Conservation (phyloP, 495 filamentous ascomycete species). For the Hyaloscypha bicolor region DNA sequence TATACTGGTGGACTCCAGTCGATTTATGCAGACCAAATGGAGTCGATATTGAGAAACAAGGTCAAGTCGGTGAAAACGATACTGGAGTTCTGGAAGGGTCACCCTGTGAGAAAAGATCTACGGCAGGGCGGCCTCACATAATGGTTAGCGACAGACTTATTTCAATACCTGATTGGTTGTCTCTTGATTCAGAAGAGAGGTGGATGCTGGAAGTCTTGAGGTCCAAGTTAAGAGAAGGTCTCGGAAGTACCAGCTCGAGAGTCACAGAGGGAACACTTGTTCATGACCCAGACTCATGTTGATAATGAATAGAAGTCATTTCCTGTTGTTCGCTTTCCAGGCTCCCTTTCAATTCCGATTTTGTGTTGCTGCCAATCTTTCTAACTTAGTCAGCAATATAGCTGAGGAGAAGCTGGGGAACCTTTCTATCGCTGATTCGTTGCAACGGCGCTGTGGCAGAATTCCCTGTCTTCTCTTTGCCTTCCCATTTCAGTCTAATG, state of each 20-base stretch:
- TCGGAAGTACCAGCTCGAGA: not conserved
- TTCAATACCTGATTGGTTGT: slow-evolving; percentile 39
- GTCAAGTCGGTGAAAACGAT: not conserved
- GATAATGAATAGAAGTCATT: not conserved
- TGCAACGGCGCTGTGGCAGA: too few species aligned
- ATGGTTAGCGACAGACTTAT: slow-evolving; percentile 38
- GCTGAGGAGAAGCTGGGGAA: too few species aligned
- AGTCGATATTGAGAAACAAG: slow-evolving; percentile 15
- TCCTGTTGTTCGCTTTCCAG: not conserved
- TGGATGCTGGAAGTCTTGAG: slow-evolving; percentile 43
- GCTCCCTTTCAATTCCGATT: not conserved
- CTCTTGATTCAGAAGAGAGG: slow-evolving; percentile 43
- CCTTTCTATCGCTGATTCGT: too few species aligned
- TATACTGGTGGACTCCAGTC: slow-evolving; percentile 68
- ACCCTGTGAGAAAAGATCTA: not conserved
- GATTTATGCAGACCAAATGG: not conserved
- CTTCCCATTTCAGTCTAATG: too few species aligned
- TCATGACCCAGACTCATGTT: not conserved
- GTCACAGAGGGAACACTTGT: slow-evolving; percentile 1
- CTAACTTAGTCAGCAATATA: too few species aligned
- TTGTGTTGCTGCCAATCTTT: too few species aligned
- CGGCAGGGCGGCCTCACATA: slow-evolving; percentile 23
- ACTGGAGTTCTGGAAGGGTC: not conserved
- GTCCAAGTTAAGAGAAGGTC: slow-evolving; percentile 33
- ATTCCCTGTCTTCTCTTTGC: too few species aligned